These are phyloP conservation scores for Serendipita sp. DNA, from an alignment of 768 basidiomycete genomes.

Conservation along the genomic window DNA sequence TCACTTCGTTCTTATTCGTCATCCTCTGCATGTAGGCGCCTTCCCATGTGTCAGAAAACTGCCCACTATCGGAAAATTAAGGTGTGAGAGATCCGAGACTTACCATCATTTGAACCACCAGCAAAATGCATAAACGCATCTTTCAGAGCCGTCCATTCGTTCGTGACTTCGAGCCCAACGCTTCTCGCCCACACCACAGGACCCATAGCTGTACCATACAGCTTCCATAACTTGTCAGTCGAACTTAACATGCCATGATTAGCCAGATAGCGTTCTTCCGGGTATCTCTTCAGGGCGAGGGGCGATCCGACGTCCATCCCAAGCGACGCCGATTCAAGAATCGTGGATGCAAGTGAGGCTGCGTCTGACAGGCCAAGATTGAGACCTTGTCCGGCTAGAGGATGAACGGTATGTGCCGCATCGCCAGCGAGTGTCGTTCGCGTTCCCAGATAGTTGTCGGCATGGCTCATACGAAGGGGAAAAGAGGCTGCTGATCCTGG, in stretches of 20 bases:
- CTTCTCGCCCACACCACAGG: constrained; percentile 78
- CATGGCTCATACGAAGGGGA: constrained; percentile 75
- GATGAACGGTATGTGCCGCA: constrained; percentile 89
- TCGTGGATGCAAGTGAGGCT: constrained; percentile 47
- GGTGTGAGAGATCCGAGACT: not conserved
- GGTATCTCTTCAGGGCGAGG: constrained; percentile 60
- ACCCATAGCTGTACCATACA: constrained; percentile 53
- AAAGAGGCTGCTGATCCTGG: constrained; percentile 69
- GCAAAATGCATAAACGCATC: constrained; percentile 69
- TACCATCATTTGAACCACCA: constrained; percentile 25
- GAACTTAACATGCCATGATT: constrained; percentile 78
- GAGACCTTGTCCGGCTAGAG: constrained; percentile 89
- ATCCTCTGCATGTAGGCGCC: too few relatives aligned
- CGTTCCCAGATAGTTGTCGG: constrained; percentile 72
- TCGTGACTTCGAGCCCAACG: constrained; percentile 76
- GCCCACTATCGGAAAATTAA: too few relatives aligned
- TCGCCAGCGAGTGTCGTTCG: constrained; percentile 88
- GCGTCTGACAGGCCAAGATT: constrained; percentile 89
- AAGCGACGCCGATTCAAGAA: constrained; percentile 35
- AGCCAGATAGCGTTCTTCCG: constrained; percentile 62
- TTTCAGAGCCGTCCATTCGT: constrained; percentile 76
- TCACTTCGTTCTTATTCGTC: too few relatives aligned
- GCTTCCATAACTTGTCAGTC: constrained; percentile 78
- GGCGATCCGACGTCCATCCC: constrained; percentile 79
- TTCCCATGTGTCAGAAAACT: too few relatives aligned